Percentiles rank a stretch among this genome's conserved stretches.
These are phyloP conservation scores for Aegilops tauschii DNA, from an alignment of 176 grass and related monocot species.

Conservation along the genomic window DNA sequence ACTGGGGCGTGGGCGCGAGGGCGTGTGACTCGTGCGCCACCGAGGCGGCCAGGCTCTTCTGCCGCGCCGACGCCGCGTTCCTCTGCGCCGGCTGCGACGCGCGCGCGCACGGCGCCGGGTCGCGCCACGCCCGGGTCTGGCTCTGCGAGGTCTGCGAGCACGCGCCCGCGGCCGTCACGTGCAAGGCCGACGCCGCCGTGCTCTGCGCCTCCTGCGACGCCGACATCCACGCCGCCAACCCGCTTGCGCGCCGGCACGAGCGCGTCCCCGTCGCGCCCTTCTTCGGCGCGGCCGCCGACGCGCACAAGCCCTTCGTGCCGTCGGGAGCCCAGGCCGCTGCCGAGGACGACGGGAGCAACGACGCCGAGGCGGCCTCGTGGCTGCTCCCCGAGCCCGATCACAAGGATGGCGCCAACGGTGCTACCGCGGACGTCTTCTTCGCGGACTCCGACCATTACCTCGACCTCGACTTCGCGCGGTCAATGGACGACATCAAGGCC, in stretches of 20 bases:
- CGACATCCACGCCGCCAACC: constrained; percentile 92
- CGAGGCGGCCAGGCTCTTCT: constrained; percentile 53
- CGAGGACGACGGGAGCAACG: constrained; percentile 51
- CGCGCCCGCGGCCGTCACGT: constrained; percentile 60
- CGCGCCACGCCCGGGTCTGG: constrained; percentile 63
- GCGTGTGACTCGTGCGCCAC: constrained; percentile 57
- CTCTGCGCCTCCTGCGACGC: constrained; percentile 64
- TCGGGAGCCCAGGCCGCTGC: background rate
- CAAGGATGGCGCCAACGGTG: constrained; percentile 23
- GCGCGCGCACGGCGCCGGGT: constrained; percentile 37
- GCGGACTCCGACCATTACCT: constrained; percentile 51
- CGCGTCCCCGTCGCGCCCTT: constrained; percentile 64
- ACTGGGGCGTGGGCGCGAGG: constrained; percentile 47
- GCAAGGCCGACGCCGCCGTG: constrained; percentile 64
- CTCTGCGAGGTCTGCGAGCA: constrained; percentile 84
- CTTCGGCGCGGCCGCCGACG: constrained; percentile 42
- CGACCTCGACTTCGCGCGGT: constrained; percentile 63
- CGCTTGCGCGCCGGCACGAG: constrained; percentile 66
- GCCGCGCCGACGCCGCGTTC: constrained; percentile 55
- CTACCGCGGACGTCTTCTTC: constrained; percentile 31
- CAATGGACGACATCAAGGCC: constrained; percentile 54
- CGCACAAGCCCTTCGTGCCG: constrained; percentile 39
- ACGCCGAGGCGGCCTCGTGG: constrained; percentile 70
- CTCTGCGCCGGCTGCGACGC: constrained; percentile 73
- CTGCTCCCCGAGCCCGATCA: constrained; percentile 55